phyloP scores from a whole-genome alignment of 2,329 filamentous ascomycete genomes.

The Aspergillus pseudoglaucus region DNA sequence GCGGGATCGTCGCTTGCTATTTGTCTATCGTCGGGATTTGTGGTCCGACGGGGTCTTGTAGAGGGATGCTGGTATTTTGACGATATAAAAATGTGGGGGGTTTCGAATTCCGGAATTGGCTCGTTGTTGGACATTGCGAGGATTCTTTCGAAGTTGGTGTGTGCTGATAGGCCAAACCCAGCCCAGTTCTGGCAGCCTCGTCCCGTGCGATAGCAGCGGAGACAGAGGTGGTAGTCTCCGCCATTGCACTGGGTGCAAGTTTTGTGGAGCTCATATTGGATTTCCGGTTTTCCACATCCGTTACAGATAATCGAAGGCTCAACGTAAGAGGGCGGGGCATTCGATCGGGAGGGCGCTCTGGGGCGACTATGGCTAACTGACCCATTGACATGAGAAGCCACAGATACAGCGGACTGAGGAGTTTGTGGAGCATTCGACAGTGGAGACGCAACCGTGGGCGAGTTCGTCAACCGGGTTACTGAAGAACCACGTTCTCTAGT shows the following conservation, averaged over 20 bases:
- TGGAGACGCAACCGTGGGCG: constrained; percentile 15
- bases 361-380: constrained; percentile 17
- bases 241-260: constrained; percentile 65
- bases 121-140: constrained; percentile 25
- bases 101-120: constrained; percentile 6
- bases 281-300: constrained; percentile 62
- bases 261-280: constrained; percentile 83
- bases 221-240: constrained; percentile 72
- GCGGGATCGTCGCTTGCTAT: constrained; percentile 62
- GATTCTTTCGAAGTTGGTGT: constrained; percentile 57
- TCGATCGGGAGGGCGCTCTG: constrained; percentile 26
- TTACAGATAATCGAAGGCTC: constrained; percentile 72
- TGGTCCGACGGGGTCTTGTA: constrained; percentile 17
- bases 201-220: constrained; percentile 69
- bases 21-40: constrained; percentile 36
- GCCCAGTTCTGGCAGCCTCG: constrained; percentile 81
- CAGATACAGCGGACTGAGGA: neutral
- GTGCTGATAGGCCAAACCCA: constrained; percentile 72
- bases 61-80: constrained; percentile 28
- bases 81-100: constrained; percentile 47
- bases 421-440: constrained; percentile 2
- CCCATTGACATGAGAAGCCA: neutral
- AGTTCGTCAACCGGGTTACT: constrained; percentile 17
- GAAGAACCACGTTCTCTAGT: constrained; percentile 17
- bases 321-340: constrained; percentile 42